phyloP scores from a whole-genome alignment of 768 basidiomycete species.

The Pulveroboletus ravenelii region DNA sequence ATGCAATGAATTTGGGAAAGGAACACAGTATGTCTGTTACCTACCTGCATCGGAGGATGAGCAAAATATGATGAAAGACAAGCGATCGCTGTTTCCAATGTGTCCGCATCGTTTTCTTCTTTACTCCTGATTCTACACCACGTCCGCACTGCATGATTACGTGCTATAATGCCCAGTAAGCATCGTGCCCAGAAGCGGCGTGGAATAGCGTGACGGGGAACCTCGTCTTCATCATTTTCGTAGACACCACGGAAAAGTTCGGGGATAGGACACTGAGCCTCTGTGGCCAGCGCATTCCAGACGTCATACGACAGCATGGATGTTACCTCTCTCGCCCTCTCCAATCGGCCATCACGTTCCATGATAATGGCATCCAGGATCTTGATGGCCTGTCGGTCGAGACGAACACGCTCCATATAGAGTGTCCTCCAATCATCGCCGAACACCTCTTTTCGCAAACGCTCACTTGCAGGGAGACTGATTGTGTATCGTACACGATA shows the following conservation, averaged over 20 bases:
- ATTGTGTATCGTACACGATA: constrained; percentile 48
- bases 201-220: constrained; percentile 33
- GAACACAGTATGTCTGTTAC: constrained; percentile 5
- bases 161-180: constrained; percentile 42
- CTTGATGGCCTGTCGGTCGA: constrained; percentile 40
- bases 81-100: constrained; percentile 45
- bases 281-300: constrained; percentile 49
- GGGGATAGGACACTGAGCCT: constrained; percentile 35
- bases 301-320: constrained; percentile 46
- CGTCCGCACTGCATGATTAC: constrained; percentile 35
- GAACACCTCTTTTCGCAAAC: constrained; percentile 24
- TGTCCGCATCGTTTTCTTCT: constrained; percentile 10
- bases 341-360: constrained; percentile 35
- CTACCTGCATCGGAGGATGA: constrained; percentile 39
- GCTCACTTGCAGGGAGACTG: constrained; percentile 35
- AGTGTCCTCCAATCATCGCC: constrained; percentile 42
- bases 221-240: constrained; percentile 5
- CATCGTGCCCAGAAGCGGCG: constrained; percentile 48
- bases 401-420: constrained; percentile 41
- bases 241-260: constrained; percentile 21
- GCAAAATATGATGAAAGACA: constrained; percentile 52
- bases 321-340: constrained; percentile 36
- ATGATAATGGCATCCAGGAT: constrained; percentile 40
- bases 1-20: not conserved
- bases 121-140: constrained; percentile 30